A percentile compares a stretch with the other conserved stretches of the same genome.
Conservation (phyloP, 805 yeast species). For the Huiozyma sinensis region DNA sequence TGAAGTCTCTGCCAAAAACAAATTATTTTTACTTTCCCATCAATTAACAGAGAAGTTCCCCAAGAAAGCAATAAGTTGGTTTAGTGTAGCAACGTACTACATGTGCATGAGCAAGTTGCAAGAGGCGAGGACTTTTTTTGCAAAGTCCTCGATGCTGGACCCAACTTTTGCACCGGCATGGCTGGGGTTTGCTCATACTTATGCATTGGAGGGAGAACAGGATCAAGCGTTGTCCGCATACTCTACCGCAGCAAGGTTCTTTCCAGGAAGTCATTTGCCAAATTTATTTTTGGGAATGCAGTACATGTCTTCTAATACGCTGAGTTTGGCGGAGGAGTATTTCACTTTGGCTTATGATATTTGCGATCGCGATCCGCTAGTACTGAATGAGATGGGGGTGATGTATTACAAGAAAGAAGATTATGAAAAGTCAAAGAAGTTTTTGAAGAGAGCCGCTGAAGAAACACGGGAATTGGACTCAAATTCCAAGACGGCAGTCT, state of each 20-base stretch:
- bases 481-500: constrained; percentile 73
- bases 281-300: constrained; percentile 92
- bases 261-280: constrained; percentile 86
- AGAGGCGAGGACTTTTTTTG: constrained; percentile 81
- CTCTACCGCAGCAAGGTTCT: constrained; percentile 86
- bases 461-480: constrained; percentile 61
- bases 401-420: constrained; percentile 71
- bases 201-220: constrained; percentile 97
- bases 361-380: constrained; percentile 76
- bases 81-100: constrained; percentile 86
- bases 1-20: constrained; percentile 75
- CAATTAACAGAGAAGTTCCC: constrained; percentile 80
- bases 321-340: constrained; percentile 78
- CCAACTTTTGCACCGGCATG: constrained; percentile 93
- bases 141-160: constrained; percentile 77
- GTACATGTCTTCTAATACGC: constrained; percentile 77
- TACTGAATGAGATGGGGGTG: constrained; percentile 89
- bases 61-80: constrained; percentile 74
- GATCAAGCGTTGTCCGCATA: constrained; percentile 97
- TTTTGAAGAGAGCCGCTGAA: constrained; percentile 56
- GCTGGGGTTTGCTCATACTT: constrained; percentile 97
- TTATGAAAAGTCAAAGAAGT: constrained; percentile 55
- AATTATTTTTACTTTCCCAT: constrained; percentile 70
- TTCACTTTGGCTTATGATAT: constrained; percentile 61
- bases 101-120: constrained; percentile 57